Evolutionary conservation across 768 basidiomycete genomes (phyloP).

Genomic region (Dacryopinax spathularia): DNA sequence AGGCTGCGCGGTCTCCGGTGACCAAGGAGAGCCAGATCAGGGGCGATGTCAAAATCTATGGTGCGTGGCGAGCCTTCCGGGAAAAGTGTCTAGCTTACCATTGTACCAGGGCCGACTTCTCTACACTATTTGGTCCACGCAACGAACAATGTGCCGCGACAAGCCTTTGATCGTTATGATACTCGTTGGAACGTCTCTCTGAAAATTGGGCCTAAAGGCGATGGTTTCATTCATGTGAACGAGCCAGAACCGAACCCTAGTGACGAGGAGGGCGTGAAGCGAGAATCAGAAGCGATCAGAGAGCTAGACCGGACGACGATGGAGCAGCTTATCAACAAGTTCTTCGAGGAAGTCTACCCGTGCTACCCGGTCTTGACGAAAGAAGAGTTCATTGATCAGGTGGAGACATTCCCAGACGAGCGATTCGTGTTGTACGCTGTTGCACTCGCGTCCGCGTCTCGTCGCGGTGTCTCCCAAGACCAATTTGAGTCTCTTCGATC

Average conservation of each 20-base stretch:
- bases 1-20: neutral
- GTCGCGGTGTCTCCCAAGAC: constrained; percentile 65
- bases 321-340: constrained; percentile 75
- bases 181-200: constrained; percentile 76
- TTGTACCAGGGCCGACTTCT: constrained; percentile 70
- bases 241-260: constrained; percentile 32
- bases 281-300: constrained; percentile 1
- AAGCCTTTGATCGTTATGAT: constrained; percentile 77
- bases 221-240: constrained; percentile 75
- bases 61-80: constrained; percentile 14
- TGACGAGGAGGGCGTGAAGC: constrained; percentile 34
- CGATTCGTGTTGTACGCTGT: constrained; percentile 66
- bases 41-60: constrained; percentile 46
- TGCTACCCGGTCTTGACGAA: constrained; percentile 78
- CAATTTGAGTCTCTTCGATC: constrained; percentile 85
- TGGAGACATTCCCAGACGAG: constrained; percentile 2
- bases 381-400: constrained; percentile 55
- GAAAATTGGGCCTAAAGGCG: constrained; percentile 68
- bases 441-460: constrained; percentile 79
- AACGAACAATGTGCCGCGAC: constrained; percentile 68
- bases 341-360: constrained; percentile 81
- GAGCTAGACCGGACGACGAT: constrained; percentile 22
- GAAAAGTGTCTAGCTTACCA: constrained; percentile 21
- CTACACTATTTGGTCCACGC: constrained; percentile 80
- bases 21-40: constrained; percentile 24